Percentiles rank a stretch among this genome's conserved stretches.
phyloP scores from a whole-genome alignment of 108 stramenopile genomes.

The Nitzschia sp. region DNA sequence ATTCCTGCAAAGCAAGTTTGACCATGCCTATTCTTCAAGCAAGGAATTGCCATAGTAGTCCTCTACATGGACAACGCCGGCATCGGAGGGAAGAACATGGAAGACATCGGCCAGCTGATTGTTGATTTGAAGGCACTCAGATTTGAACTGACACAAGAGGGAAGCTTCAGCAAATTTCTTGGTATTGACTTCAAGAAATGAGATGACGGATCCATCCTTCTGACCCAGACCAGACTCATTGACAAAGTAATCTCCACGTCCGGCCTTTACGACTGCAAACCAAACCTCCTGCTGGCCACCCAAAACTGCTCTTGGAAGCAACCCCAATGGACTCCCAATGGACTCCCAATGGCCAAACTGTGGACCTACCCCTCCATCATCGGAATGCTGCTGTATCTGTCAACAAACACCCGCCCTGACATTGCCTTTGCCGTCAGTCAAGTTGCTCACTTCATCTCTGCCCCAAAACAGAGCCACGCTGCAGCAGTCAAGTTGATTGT shows the following conservation, averaged over 20 bases:
- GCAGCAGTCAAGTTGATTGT: constrained; percentile 39
- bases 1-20: no score
- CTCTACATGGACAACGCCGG: constrained; percentile 24
- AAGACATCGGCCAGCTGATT: constrained; percentile 23
- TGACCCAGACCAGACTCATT: constrained; percentile 38
- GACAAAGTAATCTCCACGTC: constrained; percentile 32
- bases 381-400: constrained; percentile 45
- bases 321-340: constrained; percentile 36
- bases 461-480: constrained; percentile 22
- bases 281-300: constrained; percentile 18
- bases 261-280: constrained; percentile 23
- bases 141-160: constrained; percentile 26
- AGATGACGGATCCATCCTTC: constrained; percentile 6
- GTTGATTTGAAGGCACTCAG: constrained; percentile 19
- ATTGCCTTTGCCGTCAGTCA: constrained; percentile 25
- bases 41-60: no score
- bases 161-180: constrained; percentile 26
- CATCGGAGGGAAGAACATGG: background rate
- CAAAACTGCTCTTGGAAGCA: constrained; percentile 16
- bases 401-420: constrained; percentile 39
- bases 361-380: constrained; percentile 23
- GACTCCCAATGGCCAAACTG: background rate
- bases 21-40: no score
- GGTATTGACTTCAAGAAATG: constrained; percentile 21
- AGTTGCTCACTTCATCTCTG: background rate